Evolutionary conservation across 768 basidiomycete genomes (phyloP).

Genomic region (Serendipita sp.): DNA sequence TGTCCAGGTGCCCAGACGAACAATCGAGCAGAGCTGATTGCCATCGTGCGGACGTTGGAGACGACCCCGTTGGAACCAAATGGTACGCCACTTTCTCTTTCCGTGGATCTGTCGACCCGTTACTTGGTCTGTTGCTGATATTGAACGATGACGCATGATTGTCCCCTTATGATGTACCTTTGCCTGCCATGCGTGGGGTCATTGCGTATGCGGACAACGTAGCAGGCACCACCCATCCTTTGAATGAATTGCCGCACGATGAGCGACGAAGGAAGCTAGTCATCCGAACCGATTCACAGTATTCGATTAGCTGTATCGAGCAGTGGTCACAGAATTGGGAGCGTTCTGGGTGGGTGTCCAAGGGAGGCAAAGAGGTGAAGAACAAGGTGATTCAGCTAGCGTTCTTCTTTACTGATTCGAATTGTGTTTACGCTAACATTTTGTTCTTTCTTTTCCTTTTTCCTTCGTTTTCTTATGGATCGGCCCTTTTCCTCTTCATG

Average conservation of each 20-base stretch:
- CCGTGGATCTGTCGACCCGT: no score
- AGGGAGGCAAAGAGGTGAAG: constrained; percentile 42
- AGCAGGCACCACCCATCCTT: no score
- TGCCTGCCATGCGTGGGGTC: no score
- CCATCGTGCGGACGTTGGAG: constrained; percentile 69
- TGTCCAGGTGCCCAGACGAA: constrained; percentile 23
- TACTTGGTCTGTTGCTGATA: no score
- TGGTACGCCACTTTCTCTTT: constrained; percentile 7
- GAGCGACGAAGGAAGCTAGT: constrained; percentile 26
- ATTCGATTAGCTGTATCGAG: constrained; percentile 49
- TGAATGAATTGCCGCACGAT: background rate
- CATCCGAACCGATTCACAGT: constrained; percentile 76
- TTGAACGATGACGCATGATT: no score
- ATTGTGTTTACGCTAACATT: background rate
- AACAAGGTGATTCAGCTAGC: constrained; percentile 25
- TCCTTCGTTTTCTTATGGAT: background rate
- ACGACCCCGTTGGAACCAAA: constrained; percentile 37
- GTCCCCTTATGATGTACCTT: no score
- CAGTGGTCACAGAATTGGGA: constrained; percentile 11
- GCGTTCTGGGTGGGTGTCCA: constrained; percentile 25
- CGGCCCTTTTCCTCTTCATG: no score
- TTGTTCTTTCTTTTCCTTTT: background rate
- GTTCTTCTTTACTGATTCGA: background rate
- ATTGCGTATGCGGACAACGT: no score
- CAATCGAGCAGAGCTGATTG: constrained; percentile 13